Evolutionary conservation across 1,139 yeast species (phyloP), one percentile per base, ranked within the genome.

Genomic region (Yamadazyma aaseri): DNA sequence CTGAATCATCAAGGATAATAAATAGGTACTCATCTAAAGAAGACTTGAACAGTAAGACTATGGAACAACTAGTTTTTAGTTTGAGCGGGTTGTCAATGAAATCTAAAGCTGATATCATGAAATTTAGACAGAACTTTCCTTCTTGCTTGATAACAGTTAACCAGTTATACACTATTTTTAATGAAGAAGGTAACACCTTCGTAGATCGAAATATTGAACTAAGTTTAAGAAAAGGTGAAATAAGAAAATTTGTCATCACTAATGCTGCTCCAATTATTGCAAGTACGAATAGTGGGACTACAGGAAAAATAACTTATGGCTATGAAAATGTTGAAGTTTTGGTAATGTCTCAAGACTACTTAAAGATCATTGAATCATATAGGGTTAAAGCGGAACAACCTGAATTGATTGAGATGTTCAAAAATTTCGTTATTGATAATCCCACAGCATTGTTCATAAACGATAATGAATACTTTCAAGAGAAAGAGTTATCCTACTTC

Each of bases 231-330:
- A 51, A 53, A 23, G 73, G 73, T 0, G 34, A 46, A 5, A 32
- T 70, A 4, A 49, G 65, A 20, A 65, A 65, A 40, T 70, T 70
- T 40, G 55, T 69, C 21, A 69, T 70, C 10, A 58, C 70, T 16
- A 70, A 70, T 41, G 74, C 75, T 0, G 59, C 71, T 11, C 75
- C 76, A 1, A 66, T 70, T 4, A 64, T 70, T 23, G 56, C 51
- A 31, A 31, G 12, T 6, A 23, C 25, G 10, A 13, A 17, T 14
- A 31, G 15, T 18, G 29, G 24, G 5, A 24, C 11, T 4, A 63
- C 55, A 34, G 69, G 65, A 0, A 68, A 60, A 39, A 60, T 66
- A 9, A 61, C 71, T 1, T 70, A 70, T 40, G 76, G 76, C 3
- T 66, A 58, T 42, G 76, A 70, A 40, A 63, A 69, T 40, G 65